Evolutionary conservation across 2,329 filamentous ascomycete genomes (phyloP).

Genomic region (Didymellaceae sp.): DNA sequence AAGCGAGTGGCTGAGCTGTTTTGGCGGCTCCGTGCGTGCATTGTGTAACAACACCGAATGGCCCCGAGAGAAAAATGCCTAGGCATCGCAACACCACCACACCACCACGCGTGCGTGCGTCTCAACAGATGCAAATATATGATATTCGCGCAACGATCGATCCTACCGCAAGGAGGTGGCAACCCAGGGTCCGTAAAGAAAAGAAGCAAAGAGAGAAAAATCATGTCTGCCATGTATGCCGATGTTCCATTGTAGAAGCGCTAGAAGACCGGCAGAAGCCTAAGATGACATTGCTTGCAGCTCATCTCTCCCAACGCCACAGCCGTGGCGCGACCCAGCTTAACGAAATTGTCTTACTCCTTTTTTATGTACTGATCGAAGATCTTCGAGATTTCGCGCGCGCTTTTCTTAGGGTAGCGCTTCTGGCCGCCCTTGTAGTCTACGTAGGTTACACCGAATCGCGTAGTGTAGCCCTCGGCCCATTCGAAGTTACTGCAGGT

Average conservation of each 20-base stretch:
- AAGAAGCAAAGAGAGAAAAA: background rate
- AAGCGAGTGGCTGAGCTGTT: conserved; percentile 18
- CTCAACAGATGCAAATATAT: conserved; percentile 13
- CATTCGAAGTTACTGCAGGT: conserved; percentile 77
- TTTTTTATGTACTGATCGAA: conserved; percentile 75
- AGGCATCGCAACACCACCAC: conserved; percentile 11
- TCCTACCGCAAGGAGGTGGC: conserved; percentile 2
- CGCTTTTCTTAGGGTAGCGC: conserved; percentile 84
- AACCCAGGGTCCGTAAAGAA: conserved; percentile 8
- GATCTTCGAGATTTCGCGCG: conserved; percentile 70
- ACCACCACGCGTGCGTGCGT: conserved; percentile 2
- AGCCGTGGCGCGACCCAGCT: conserved; percentile 13
- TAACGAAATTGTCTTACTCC: conserved; percentile 43
- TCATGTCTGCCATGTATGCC: too few species aligned
- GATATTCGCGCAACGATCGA: conserved; percentile 9
- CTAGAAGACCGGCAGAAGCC: conserved; percentile 34
- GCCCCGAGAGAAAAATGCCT: conserved; percentile 6
- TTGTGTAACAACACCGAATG: conserved; percentile 19
- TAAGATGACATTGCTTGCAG: conserved; percentile 16
- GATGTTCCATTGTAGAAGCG: conserved; percentile 15
- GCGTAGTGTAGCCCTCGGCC: conserved; percentile 88
- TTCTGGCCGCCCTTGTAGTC: conserved; percentile 83
- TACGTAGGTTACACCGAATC: conserved; percentile 84
- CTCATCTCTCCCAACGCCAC: conserved; percentile 25
- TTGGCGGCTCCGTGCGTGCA: conserved; percentile 6